phyloP scores from a whole-genome alignment of 2,329 filamentous ascomycete genomes.

The Fusarium lateritium region DNA sequence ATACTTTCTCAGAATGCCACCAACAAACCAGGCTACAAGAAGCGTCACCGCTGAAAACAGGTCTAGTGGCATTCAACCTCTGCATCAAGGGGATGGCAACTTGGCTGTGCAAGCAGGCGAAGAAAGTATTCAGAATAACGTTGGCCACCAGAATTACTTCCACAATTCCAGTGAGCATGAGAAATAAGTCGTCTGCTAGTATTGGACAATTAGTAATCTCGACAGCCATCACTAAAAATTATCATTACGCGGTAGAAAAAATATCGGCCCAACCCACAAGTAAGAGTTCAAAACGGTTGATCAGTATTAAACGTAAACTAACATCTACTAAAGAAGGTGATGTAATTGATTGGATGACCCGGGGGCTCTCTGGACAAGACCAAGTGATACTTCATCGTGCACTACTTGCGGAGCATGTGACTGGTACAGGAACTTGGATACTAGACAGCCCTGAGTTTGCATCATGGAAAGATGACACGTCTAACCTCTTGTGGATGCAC shows the following conservation, averaged over 20 bases:
- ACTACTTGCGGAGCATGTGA: background rate
- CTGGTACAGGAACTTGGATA: background rate
- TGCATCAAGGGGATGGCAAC: slow-evolving; percentile 3
- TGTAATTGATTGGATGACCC: background rate
- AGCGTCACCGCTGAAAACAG: background rate
- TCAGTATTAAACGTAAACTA: background rate
- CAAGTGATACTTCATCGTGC: background rate
- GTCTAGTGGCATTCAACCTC: background rate
- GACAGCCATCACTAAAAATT: background rate
- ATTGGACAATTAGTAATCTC: background rate
- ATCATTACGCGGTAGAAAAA: background rate
- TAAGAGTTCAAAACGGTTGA: background rate
- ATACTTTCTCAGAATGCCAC: background rate
- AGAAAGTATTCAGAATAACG: background rate
- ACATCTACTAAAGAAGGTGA: background rate
- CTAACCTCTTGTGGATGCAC: background rate
- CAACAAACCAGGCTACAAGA: background rate
- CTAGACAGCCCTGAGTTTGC: background rate
- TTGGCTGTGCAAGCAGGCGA: background rate
- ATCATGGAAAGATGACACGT: background rate
- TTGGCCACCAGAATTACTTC: background rate
- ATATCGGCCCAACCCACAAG: background rate
- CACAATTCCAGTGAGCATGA: background rate
- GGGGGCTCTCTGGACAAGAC: background rate
- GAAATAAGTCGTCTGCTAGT: background rate